Percentiles rank a stretch among this genome's conserved stretches.
Conservation (phyloP, 805 yeast species). For the Wickerhamomyces rabaulensis region DNA sequence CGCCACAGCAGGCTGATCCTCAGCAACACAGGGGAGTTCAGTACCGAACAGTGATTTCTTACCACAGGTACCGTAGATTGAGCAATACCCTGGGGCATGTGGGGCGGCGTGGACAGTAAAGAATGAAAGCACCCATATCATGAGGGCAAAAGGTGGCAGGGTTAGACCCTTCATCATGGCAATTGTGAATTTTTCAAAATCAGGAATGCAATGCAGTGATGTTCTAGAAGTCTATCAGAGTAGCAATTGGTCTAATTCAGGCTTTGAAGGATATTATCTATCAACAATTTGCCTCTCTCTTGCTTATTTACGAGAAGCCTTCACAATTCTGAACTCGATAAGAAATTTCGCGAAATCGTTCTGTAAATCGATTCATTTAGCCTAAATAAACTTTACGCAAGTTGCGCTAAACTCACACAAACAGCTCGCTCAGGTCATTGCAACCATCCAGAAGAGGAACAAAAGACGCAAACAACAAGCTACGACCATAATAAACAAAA, state of each 20-base stretch:
- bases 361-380: background rate
- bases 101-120: background rate
- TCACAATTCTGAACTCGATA: background rate
- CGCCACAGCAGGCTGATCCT: constrained; percentile 47
- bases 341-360: background rate
- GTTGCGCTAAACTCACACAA: too few species aligned
- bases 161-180: background rate
- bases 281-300: too few species aligned
- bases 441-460: too few species aligned
- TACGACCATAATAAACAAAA: too few species aligned
- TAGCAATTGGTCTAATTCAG: background rate
- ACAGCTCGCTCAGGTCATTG: too few species aligned
- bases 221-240: background rate
- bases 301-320: too few species aligned
- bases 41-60: constrained; percentile 73
- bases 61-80: constrained; percentile 56
- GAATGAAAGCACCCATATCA: background rate
- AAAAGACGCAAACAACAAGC: too few species aligned
- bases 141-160: background rate
- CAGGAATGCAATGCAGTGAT: background rate
- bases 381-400: background rate
- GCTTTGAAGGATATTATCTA: background rate
- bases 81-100: constrained; percentile 20
- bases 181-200: too few species aligned
- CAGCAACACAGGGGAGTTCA: constrained; percentile 72